Evolutionary conservation across 169 alveolate genomes (phyloP).

Genomic region (Plasmodium adleri): DNA sequence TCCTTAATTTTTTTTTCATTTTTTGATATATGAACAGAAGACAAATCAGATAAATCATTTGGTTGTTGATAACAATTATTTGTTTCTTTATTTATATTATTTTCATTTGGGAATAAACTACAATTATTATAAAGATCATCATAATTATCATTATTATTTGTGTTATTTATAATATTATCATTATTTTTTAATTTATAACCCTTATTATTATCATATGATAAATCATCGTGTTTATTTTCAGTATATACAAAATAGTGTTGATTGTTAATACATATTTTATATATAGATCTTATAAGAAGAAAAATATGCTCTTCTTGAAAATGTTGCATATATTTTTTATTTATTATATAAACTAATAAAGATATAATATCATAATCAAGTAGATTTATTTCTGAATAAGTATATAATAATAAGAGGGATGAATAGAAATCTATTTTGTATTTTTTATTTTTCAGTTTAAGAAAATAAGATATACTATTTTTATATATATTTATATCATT

Average conservation of each 20-base stretch:
- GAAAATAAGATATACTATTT: slow-evolving; percentile 56
- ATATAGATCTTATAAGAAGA: slow-evolving; percentile 53
- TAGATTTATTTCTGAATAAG: slow-evolving; percentile 62
- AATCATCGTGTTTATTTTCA: not conserved
- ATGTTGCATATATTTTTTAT: slow-evolving; percentile 28
- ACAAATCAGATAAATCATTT: not conserved
- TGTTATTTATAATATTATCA: not conserved
- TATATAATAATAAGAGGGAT: slow-evolving; percentile 44
- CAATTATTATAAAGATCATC: not conserved
- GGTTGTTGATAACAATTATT: not conserved
- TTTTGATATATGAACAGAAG: not conserved
- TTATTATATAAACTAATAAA: slow-evolving; percentile 42
- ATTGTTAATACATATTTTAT: slow-evolving; percentile 59
- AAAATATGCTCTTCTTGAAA: slow-evolving; percentile 45
- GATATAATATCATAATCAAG: slow-evolving; percentile 21
- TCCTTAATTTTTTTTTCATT: not conserved
- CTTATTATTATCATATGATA: not conserved
- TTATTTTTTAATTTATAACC: not conserved
- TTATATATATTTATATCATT: slow-evolving; percentile 56
- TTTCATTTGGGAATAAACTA: not conserved
- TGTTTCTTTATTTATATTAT: not conserved
- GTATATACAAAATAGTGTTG: slow-evolving; percentile 34
- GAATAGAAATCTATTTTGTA: slow-evolving; percentile 22
- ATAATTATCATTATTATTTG: not conserved
- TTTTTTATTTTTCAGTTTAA: slow-evolving; percentile 3